Evolutionary conservation across 2,329 filamentous ascomycete genomes (phyloP), one percentile per base, ranked within the genome.

Genomic region (Hymenoscyphus albidus): DNA sequence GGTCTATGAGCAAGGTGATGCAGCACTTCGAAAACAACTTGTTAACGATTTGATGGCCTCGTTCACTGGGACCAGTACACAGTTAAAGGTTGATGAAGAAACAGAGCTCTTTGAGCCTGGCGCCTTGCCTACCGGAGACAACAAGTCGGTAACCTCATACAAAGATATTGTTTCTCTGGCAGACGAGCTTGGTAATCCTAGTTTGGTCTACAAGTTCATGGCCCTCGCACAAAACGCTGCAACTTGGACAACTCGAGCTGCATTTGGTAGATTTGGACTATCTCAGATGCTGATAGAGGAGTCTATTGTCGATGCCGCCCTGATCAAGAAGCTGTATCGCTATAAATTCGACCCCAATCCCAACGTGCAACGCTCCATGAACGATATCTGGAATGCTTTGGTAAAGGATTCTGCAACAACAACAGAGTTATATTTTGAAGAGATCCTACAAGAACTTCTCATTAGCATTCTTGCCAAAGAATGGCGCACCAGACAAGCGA

Each of bases 161-260:
- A 97, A 96, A 75, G 95, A 99, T 74, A 98, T 99, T 70, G 91
- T 99, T 77, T 95, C 84, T 70, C 81, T 99, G 58, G 95, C 95
- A n/a, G 92, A 94, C 55, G 95, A 99, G 78, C 93, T 97, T 40
- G 95, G 95, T 12, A 94, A 99, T 73, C 94, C 95, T 65, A 93
- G 91, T 70, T 81, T 99, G n/a, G 91, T 98, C 0, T 99, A 99
- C 80, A 92, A 93, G 67, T 98, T 99, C 79, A 99, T 99, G 95
- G 94, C 93, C 0, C 83, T 99, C 70, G 95, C 95, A 2, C 92
- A 93, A 1, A 97, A 97, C 73, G 96, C 96, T 58, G 93, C 93
- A 0, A 96, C 96, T 16, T 99, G 95, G 95, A 94, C 93, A 1
- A 96, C 93, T n/a, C 87, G 95, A 60, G 96, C 95, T 0, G 95